Evolutionary conservation across 768 basidiomycete genomes (phyloP).

Genomic region (Rhodotorula babjevae): DNA sequence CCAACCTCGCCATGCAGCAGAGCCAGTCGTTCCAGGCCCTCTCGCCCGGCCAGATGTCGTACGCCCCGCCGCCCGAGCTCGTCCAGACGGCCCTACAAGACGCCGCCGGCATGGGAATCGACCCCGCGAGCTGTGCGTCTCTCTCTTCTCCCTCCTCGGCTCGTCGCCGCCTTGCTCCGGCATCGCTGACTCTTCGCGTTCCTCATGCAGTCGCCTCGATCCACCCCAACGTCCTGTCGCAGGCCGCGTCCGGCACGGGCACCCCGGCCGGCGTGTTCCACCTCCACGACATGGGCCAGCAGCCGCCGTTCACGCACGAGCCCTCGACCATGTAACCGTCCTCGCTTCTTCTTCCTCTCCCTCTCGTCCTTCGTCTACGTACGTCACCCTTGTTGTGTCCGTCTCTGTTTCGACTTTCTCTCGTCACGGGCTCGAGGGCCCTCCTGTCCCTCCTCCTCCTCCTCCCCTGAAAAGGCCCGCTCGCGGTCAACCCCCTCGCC

Average conservation of each 20-base stretch:
- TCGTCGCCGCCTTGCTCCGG: not conserved
- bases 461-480: not conserved
- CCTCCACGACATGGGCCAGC: slow-evolving; percentile 29
- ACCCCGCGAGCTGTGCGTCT: slow-evolving; percentile 20
- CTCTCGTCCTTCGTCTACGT: too few relatives aligned
- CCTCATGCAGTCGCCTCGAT: slow-evolving; percentile 11
- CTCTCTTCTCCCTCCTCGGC: too few relatives aligned
- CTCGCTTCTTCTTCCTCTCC: too few relatives aligned
- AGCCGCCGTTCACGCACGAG: slow-evolving; percentile 25
- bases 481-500: not conserved
- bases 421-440: too few relatives aligned
- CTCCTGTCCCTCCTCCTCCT: not conserved
- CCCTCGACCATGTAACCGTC: not conserved
- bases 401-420: not conserved
- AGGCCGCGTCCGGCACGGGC: slow-evolving; percentile 1
- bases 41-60: slow-evolving; percentile 22
- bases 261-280: slow-evolving; percentile 22
- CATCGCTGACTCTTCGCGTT: not conserved
- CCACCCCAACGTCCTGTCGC: slow-evolving; percentile 8
- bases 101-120: slow-evolving; percentile 4
- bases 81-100: slow-evolving; percentile 25
- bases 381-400: not conserved
- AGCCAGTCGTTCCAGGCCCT: slow-evolving; percentile 5
- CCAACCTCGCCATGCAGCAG: slow-evolving; percentile 5
- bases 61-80: slow-evolving; percentile 20